phyloP scores from a whole-genome alignment of 2,329 filamentous ascomycete species.

The Bertia moriformis region DNA sequence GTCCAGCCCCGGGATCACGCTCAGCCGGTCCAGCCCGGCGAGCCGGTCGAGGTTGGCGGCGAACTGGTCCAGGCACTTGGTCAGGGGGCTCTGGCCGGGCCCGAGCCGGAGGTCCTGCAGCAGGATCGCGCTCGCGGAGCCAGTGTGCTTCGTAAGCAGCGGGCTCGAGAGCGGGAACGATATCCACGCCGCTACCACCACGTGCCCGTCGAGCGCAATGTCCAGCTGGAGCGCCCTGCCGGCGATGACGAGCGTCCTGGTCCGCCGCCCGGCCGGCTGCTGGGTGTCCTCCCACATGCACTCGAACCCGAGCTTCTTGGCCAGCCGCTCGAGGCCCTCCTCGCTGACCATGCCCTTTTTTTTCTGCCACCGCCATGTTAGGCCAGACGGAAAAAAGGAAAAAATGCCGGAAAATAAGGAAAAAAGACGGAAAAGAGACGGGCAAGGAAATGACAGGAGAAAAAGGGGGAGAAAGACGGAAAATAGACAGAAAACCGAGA shows the following conservation, averaged over 20 bases:
- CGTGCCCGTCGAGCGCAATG: slow-evolving; percentile 43
- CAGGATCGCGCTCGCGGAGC: slow-evolving; percentile 47
- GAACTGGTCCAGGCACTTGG: slow-evolving; percentile 58
- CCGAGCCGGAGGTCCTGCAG: slow-evolving; percentile 46
- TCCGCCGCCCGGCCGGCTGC: slow-evolving; percentile 29
- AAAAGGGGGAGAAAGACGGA: no score
- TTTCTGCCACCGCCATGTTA: slow-evolving; percentile 12
- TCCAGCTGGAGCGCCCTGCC: slow-evolving; percentile 46
- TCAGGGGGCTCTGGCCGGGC: slow-evolving; percentile 47
- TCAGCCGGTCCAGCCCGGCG: slow-evolving; percentile 57
- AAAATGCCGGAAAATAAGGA: slow-evolving; percentile 16
- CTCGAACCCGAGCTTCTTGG: slow-evolving; percentile 51
- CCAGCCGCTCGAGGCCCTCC: slow-evolving; percentile 59
- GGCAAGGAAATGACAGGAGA: no score
- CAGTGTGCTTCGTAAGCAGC: slow-evolving; percentile 42
- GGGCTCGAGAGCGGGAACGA: slow-evolving; percentile 44
- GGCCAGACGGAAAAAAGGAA: slow-evolving; percentile 18
- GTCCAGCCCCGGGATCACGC: slow-evolving; percentile 52
- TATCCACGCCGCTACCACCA: slow-evolving; percentile 48
- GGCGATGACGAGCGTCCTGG: slow-evolving; percentile 43
- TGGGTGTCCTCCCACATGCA: slow-evolving; percentile 40
- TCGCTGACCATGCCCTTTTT: slow-evolving; percentile 55
- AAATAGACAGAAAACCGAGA: no score
- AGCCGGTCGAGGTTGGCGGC: slow-evolving; percentile 58
- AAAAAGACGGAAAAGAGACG: slow-evolving; percentile 35